Base-by-base conservation (phyloP, 768 basidiomycete species). In the Jaapia argillacea region DNA sequence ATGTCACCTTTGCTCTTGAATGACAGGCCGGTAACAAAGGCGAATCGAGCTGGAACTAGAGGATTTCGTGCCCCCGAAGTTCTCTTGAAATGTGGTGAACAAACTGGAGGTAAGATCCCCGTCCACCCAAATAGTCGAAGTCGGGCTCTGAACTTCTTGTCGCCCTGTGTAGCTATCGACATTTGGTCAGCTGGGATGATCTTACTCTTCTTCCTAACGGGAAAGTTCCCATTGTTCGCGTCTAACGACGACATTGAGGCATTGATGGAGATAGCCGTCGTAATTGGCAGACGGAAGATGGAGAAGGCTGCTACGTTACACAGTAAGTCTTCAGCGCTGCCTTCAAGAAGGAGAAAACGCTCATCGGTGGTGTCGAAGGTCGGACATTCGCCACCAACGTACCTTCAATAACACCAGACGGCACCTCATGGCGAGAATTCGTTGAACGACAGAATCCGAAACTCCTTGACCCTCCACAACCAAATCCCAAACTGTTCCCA, bases 21-120 rank as follows among this genome's bases (percentile, higher is more conserved):
- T 33, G 26, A 24, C 44, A 86, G 87, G 51, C 86, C 88, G 1
- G 68, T 71, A 28, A 85, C 88, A 42, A 93, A 93, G 60, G 92
- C 96, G 2, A 98, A 97, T 57, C 78, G 96, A 39, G 96, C 96
- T 1, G 96, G 96, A 3, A 99, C 96, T 10, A 68, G 96, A 54
- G 96, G 96, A 0, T 99, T 99, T 59, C 78, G 96, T 45, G 92
- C 96, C 1, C 96, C 96, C 0, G 96, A 99, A 54, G 94, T 99
- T 2, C 62, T 99, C 27, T 60, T 99, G 31, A 99, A 98, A 60
- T 99, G 96, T 53, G 78, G 78, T 3, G 85, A 90, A 53, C 96
- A 99, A 63, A 82, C 81, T 6, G 90, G 89, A 48, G 89, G 94
- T 93, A 51, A 48, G 79, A n/a, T n/a, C n/a, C n/a, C n/a, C n/a